phyloP scores from a whole-genome alignment of 805 yeast genomes.

The Kluyveromyces aestuarii region DNA sequence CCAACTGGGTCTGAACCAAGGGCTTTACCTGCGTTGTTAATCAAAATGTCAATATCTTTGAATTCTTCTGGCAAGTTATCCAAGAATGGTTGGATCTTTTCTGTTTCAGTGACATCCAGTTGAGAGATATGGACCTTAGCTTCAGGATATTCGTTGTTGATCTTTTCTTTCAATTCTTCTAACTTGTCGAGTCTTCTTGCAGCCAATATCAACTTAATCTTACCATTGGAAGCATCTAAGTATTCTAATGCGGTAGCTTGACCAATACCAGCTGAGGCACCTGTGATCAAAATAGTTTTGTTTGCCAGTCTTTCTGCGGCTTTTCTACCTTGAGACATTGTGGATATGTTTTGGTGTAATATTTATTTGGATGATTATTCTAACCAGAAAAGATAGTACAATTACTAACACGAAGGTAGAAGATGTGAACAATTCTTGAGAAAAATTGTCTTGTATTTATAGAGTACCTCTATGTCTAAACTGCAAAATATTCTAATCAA shows the following conservation, averaged over 20 bases:
- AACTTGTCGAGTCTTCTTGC: constrained; percentile 71
- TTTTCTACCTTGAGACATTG: constrained; percentile 57
- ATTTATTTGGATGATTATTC: too few relatives aligned
- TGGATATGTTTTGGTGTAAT: neutral
- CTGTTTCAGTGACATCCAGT: constrained; percentile 51
- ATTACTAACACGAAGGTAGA: too few relatives aligned
- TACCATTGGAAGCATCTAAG: constrained; percentile 66
- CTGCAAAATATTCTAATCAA: neutral
- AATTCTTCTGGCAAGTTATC: constrained; percentile 47
- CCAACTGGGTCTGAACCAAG: constrained; percentile 75
- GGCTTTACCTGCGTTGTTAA: constrained; percentile 77
- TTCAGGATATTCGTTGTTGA: constrained; percentile 39
- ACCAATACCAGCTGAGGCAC: constrained; percentile 96
- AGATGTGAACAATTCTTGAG: neutral
- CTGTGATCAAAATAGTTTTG: constrained; percentile 80
- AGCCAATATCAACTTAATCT: constrained; percentile 58
- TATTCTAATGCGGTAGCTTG: constrained; percentile 83
- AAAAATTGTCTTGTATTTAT: neutral
- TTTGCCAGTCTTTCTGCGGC: constrained; percentile 77
- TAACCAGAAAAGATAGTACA: too few relatives aligned
- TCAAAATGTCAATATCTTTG: constrained; percentile 53
- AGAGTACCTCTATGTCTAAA: too few relatives aligned
- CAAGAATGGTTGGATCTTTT: constrained; percentile 44
- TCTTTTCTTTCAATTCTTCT: constrained; percentile 37
- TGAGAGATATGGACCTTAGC: constrained; percentile 37